Evolutionary conservation across 306 rosid genomes (phyloP).

Genomic region (Acacia crassicarpa): DNA sequence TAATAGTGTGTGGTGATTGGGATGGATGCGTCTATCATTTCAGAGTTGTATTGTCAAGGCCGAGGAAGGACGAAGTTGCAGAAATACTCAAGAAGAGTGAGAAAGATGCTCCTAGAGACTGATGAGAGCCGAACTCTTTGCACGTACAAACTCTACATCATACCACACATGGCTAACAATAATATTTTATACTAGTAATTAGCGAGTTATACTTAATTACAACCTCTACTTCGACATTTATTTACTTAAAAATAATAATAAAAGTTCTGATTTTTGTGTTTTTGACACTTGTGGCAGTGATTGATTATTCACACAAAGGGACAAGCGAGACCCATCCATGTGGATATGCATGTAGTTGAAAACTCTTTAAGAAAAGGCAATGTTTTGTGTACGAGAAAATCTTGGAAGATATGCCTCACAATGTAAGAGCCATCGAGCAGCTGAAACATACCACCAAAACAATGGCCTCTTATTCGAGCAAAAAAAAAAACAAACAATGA

Average conservation of each 20-base stretch:
- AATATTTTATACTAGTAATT: neutral
- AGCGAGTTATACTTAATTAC: too few species aligned
- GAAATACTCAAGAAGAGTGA: slow-evolving; percentile 32
- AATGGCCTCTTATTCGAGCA: neutral
- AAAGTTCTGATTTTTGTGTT: neutral
- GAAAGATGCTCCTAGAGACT: slow-evolving; percentile 27
- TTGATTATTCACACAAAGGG: slow-evolving; percentile 32
- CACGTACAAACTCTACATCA: slow-evolving; percentile 11
- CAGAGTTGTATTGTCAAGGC: slow-evolving; percentile 94
- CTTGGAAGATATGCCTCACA: neutral
- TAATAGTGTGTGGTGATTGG: slow-evolving; percentile 37
- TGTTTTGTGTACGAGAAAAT: neutral
- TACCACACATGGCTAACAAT: slow-evolving; percentile 14
- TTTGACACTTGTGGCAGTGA: neutral
- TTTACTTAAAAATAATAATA: too few species aligned
- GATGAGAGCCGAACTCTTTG: slow-evolving; percentile 29
- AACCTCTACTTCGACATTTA: too few species aligned
- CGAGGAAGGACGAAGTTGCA: slow-evolving; percentile 67
- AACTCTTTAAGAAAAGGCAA: slow-evolving; percentile 15
- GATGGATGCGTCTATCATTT: slow-evolving; percentile 79
- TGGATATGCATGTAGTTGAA: slow-evolving; percentile 24
- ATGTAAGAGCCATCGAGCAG: neutral
- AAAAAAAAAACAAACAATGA: too few species aligned
- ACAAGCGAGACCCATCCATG: slow-evolving; percentile 27
- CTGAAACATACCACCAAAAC: neutral